A percentile compares a stretch with the other conserved stretches of the same genome.
Conservation (phyloP, 352 stramenopile species). For the Globisporangium heterothallicum region DNA sequence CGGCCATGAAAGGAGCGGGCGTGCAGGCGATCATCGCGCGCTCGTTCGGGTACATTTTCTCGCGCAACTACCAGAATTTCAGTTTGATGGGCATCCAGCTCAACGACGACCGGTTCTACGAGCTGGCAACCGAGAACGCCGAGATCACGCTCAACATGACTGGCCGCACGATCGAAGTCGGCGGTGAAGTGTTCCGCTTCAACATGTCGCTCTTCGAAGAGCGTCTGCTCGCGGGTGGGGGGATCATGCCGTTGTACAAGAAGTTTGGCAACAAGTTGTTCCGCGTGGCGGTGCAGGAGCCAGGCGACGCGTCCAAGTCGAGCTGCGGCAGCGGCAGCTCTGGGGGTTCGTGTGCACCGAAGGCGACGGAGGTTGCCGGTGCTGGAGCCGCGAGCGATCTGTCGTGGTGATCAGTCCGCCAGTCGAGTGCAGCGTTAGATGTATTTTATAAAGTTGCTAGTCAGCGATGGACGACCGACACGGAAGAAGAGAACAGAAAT, state of each 20-base stretch:
- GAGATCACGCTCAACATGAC: slow-evolving; percentile 83
- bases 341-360: slow-evolving; percentile 22
- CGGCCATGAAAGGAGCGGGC: slow-evolving; percentile 70
- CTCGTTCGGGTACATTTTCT: slow-evolving; percentile 87
- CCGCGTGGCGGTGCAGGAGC: slow-evolving; percentile 74
- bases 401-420: slow-evolving; percentile 69
- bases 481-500: too few species aligned
- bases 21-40: slow-evolving; percentile 78
- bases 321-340: slow-evolving; percentile 32
- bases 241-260: slow-evolving; percentile 86
- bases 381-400: slow-evolving; percentile 40
- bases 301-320: slow-evolving; percentile 17
- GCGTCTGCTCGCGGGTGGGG: slow-evolving; percentile 66
- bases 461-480: too few species aligned
- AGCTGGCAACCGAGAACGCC: slow-evolving; percentile 64
- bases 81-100: slow-evolving; percentile 78
- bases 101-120: slow-evolving; percentile 76
- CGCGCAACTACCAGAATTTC: slow-evolving; percentile 86
- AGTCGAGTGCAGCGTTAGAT: too few species aligned
- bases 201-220: slow-evolving; percentile 87
- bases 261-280: slow-evolving; percentile 85
- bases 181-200: slow-evolving; percentile 71
- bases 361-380: slow-evolving; percentile 31
- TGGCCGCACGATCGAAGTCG: slow-evolving; percentile 74
- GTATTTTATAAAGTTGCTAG: too few species aligned